Evolutionary conservation across 208 protist species (phyloP).

Genomic region (Trypanosoma mega): DNA sequence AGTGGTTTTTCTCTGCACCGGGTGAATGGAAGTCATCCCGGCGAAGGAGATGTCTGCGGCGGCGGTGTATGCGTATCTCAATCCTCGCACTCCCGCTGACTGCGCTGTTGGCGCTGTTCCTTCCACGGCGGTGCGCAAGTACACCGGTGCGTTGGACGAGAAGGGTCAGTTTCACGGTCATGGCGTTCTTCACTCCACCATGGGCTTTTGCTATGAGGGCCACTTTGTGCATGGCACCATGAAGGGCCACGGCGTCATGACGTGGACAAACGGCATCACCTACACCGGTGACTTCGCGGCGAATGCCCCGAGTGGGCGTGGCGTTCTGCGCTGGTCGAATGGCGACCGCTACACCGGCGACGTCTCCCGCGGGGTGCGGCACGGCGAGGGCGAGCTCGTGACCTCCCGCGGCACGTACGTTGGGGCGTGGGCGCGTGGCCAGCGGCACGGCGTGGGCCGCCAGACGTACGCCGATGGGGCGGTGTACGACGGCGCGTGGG

Average conservation of each 20-base stretch:
- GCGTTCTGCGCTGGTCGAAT: conserved; percentile 56
- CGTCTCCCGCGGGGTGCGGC: conserved; percentile 58
- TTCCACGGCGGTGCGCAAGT: conserved; percentile 15
- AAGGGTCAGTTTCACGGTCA: conserved; percentile 36
- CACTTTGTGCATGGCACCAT: conserved; percentile 42
- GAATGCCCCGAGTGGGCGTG: conserved; percentile 38
- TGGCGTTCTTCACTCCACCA: conserved; percentile 43
- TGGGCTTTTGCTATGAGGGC: conserved; percentile 70
- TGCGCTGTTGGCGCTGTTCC: conserved; percentile 6
- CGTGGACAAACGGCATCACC: conserved; percentile 47
- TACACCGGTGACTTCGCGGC: conserved; percentile 45
- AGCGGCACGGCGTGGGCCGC: conserved; percentile 61
- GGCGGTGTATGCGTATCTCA: conserved; percentile 23
- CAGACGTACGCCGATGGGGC: conserved; percentile 60
- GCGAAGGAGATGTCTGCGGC: background rate
- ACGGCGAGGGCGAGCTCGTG: conserved; percentile 72
- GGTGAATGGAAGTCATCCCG: background rate
- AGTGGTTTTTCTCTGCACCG: background rate
- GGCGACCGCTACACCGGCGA: conserved; percentile 65
- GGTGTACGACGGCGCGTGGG: conserved; percentile 68
- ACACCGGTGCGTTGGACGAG: conserved; percentile 23
- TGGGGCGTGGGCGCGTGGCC: conserved; percentile 65
- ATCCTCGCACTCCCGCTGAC: background rate
- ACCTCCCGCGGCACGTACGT: conserved; percentile 59
- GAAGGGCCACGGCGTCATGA: conserved; percentile 50